phyloP scores from a whole-genome alignment of 2,329 filamentous ascomycete species.

The Sporothrix variecibatus region DNA sequence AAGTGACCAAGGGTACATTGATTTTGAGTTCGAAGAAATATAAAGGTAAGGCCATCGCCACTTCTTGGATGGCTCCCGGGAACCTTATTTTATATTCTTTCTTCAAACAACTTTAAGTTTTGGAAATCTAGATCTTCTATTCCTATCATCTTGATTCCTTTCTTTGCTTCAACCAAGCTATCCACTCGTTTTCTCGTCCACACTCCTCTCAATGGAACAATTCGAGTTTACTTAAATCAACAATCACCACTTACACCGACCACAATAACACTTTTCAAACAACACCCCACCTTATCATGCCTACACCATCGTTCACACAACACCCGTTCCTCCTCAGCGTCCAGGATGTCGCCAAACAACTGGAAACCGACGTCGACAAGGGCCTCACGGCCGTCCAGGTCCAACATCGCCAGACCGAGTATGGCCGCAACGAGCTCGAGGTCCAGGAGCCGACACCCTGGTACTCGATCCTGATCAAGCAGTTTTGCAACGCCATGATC shows the following conservation, averaged over 20 bases:
- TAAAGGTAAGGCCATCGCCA: neutral
- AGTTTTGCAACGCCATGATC: slow-evolving; percentile 78
- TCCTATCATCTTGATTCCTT: neutral
- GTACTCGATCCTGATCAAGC: slow-evolving; percentile 72
- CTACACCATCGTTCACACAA: slow-evolving; percentile 43
- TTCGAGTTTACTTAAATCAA: slow-evolving; percentile 8
- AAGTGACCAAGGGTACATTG: too few relatives aligned
- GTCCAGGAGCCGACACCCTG: slow-evolving; percentile 66
- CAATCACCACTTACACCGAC: neutral
- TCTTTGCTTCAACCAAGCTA: slow-evolving; percentile 19
- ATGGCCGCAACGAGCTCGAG: slow-evolving; percentile 70
- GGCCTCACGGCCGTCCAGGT: slow-evolving; percentile 66
- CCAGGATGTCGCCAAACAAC: slow-evolving; percentile 62
- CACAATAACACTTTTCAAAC: neutral
- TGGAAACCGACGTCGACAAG: slow-evolving; percentile 65
- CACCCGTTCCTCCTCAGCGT: slow-evolving; percentile 64
- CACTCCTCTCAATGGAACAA: slow-evolving; percentile 16
- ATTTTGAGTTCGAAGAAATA: neutral
- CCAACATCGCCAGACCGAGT: slow-evolving; percentile 56
- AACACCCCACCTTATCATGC: slow-evolving; percentile 12
- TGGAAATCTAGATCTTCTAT: neutral
- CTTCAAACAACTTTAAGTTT: neutral
- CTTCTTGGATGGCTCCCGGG: neutral
- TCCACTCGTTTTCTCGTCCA: neutral
- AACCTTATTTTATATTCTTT: neutral